Evolutionary conservation across 1,284 basidiomycete species (phyloP), one percentile per base, ranked within the genome.

Genomic region (Ustilago tritici): DNA sequence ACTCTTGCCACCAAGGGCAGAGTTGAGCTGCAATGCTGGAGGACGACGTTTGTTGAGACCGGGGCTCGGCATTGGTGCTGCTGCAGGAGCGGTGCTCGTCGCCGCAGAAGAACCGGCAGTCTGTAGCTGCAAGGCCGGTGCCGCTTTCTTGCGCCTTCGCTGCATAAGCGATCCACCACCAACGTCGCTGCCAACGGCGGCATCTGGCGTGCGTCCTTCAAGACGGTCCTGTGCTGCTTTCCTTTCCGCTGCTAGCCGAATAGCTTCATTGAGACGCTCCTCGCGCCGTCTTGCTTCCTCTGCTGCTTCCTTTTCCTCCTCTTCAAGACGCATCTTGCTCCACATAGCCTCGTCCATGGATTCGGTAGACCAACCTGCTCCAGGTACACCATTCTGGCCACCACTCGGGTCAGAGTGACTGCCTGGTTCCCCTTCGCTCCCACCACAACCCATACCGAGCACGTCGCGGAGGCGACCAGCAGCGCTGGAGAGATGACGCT

Each of bases 401-500:
- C 55, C 71, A 19, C 56, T 47, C 0, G 43, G 47, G 35, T 50
- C 60, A 11, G 35, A 10, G n/a, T 32, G 31, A 0, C 38, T 28
- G 41, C 38, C 49, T 7, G 55, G 49, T 15, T 55, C 55, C 53
- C 34, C 50, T 1, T 59, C 59, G 52, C 15, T 36, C 11, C 47
- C 32, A 11, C 9, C 43, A 32, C 31, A 38, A 1, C 35, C 53
- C 57, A 65, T 40, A 32, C 65, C 70, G 4, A 73, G 67, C 12
- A 74, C 72, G 17, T 80, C 73, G 11, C 78, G 67, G 34, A 78
- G 67, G 15, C 65, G 61, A 19, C 71, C 65, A 0, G 78, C 79
- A 17, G 77, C 78, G 23, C 61, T 71, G 2, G 76, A 78, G 56
- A 97, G 89, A 62, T 90, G 90, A 70, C 94, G 92, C 86, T 95